A percentile compares a stretch with the other conserved stretches of the same genome.
These are phyloP conservation scores for Aspergillus sp. DNA, from an alignment of 2,329 filamentous ascomycete species.

Conservation along the genomic window DNA sequence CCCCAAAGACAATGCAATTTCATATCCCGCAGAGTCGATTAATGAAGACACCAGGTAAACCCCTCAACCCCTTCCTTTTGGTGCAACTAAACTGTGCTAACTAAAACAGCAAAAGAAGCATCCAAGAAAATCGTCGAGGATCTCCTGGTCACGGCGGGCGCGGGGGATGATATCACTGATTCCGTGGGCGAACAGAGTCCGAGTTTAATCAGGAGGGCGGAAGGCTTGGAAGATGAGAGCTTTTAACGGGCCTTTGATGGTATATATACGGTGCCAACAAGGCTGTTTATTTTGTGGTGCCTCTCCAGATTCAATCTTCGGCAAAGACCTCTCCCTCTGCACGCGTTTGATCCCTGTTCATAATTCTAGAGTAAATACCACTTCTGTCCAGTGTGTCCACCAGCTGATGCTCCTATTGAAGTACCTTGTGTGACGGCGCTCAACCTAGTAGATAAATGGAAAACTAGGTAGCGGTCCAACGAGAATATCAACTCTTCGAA, in stretches of 20 bases:
- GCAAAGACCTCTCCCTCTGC: no score
- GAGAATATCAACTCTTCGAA: no score
- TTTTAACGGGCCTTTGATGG: constrained; percentile 24
- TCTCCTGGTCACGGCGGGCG: constrained; percentile 39
- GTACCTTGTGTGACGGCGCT: no score
- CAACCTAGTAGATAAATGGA: no score
- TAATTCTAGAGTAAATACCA: no score
- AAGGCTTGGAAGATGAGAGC: constrained; percentile 39
- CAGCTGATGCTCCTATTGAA: no score
- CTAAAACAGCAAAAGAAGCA: constrained; percentile 38
- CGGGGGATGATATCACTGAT: constrained; percentile 29
- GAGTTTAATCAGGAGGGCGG: constrained; percentile 36
- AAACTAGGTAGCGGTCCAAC: no score
- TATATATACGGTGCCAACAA: no score
- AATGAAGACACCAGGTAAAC: constrained; percentile 42
- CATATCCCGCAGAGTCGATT: constrained; percentile 43
- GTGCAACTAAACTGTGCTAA: neutral
- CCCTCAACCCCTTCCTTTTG: neutral
- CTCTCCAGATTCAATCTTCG: no score
- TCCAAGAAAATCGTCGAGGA: constrained; percentile 43
- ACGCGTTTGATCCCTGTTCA: no score
- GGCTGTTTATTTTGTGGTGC: no score
- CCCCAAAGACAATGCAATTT: constrained; percentile 64
- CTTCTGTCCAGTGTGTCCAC: no score
- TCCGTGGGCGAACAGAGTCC: constrained; percentile 36